Percentiles rank a stretch among this genome's conserved stretches.
Conservation (phyloP, 176 grass and related monocot species). For the Cocos nucifera region DNA sequence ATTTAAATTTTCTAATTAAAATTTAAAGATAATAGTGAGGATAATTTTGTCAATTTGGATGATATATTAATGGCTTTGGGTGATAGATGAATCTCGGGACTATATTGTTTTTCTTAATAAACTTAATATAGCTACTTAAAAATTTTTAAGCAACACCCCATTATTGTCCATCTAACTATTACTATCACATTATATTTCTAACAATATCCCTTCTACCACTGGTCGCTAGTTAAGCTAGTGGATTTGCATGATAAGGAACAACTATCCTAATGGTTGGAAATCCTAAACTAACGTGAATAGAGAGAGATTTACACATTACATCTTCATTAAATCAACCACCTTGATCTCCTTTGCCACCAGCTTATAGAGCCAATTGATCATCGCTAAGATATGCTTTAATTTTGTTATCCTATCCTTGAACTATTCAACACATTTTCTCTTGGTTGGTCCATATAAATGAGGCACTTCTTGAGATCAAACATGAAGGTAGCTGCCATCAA, state of each 20-base stretch:
- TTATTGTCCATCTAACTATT: neutral
- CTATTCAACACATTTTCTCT: neutral
- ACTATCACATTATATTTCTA: neutral
- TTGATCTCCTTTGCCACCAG: slow-evolving; percentile 1
- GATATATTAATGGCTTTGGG: too few relatives aligned
- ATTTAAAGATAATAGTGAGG: too few relatives aligned
- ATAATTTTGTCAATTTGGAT: too few relatives aligned
- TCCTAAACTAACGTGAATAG: neutral
- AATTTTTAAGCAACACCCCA: too few relatives aligned
- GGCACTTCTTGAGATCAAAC: neutral
- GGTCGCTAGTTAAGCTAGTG: slow-evolving; percentile 3
- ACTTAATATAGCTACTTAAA: too few relatives aligned
- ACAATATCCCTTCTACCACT: neutral
- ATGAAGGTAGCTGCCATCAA: neutral
- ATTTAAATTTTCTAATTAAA: too few relatives aligned
- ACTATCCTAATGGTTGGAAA: neutral
- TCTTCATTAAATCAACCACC: neutral
- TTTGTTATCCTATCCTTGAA: neutral
- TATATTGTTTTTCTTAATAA: too few relatives aligned
- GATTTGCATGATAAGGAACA: slow-evolving; percentile 6
- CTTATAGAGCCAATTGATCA: neutral
- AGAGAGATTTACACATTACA: slow-evolving; percentile 5
- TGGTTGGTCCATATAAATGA: neutral
- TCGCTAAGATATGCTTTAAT: neutral
- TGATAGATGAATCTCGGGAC: too few relatives aligned